phyloP scores from a whole-genome alignment of 2,329 filamentous ascomycete species.

The Neoarthrinium moseri region DNA sequence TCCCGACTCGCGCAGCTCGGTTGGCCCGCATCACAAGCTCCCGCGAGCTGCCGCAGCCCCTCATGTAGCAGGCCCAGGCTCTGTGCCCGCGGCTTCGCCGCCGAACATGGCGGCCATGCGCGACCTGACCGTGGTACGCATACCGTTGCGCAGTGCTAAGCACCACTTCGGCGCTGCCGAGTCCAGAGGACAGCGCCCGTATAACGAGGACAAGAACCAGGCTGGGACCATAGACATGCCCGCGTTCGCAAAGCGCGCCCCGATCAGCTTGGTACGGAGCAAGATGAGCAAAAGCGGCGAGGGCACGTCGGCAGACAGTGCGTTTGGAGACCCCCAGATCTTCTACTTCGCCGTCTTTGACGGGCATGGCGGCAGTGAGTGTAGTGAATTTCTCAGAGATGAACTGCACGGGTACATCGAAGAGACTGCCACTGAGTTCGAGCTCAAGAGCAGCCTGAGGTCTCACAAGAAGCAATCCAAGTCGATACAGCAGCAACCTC shows the following conservation, averaged over 20 bases:
- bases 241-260: conserved; percentile 82
- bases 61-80: conserved; percentile 58
- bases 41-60: conserved; percentile 82
- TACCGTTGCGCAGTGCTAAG: conserved; percentile 88
- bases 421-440: conserved; percentile 72
- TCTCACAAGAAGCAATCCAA: conserved; percentile 29
- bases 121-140: conserved; percentile 91
- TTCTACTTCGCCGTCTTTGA: conserved; percentile 99
- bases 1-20: conserved; percentile 69
- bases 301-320: conserved; percentile 70
- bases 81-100: conserved; percentile 57
- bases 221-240: conserved; percentile 92
- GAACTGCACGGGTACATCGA: conserved; percentile 88
- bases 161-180: conserved; percentile 88
- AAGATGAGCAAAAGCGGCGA: conserved; percentile 51
- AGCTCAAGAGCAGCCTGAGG: conserved; percentile 72
- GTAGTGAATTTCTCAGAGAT: conserved; percentile 81
- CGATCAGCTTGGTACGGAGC: conserved; percentile 55
- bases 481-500: conserved; percentile 7
- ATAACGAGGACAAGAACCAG: conserved; percentile 94
- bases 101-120: conserved; percentile 60
- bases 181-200: conserved; percentile 76
- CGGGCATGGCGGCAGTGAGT: conserved; percentile 88
- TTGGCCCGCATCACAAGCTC: conserved; percentile 76
- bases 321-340: conserved; percentile 87